Evolutionary conservation across 1,139 yeast genomes (phyloP).

Genomic region (Magnusiomyces tetraspermus): DNA sequence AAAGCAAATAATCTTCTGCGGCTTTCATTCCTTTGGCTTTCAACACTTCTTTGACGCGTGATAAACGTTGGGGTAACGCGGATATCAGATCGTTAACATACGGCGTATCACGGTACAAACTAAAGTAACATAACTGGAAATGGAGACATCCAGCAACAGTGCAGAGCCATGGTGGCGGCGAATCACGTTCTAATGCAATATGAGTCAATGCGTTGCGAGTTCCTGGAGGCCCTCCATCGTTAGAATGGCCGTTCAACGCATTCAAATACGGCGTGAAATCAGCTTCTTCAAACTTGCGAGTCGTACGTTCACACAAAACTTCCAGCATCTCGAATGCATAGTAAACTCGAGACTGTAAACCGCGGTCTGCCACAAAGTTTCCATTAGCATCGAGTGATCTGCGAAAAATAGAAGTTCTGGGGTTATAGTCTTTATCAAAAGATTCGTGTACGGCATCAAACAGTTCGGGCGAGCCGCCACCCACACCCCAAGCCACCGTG

Average conservation of each 20-base stretch:
- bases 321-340: conserved; percentile 29
- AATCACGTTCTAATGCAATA: not conserved
- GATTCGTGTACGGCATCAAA: not conserved
- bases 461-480: conserved; percentile 1
- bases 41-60: not conserved
- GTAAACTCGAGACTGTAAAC: conserved; percentile 24
- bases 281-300: conserved; percentile 4
- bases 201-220: not conserved
- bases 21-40: not conserved
- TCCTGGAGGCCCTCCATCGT: not conserved
- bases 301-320: conserved; percentile 8
- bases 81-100: conserved; percentile 3
- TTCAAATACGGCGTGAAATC: not conserved
- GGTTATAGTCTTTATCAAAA: not conserved
- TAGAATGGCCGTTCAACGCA: not conserved
- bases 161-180: conserved; percentile 11
- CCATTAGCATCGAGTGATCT: not conserved
- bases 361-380: conserved; percentile 16
- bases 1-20: not conserved
- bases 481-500: conserved; percentile 23
- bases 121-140: conserved; percentile 9
- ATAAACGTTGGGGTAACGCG: not conserved
- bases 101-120: conserved; percentile 5
- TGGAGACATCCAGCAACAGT: conserved; percentile 4
- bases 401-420: not conserved